phyloP scores from a whole-genome alignment of 495 filamentous ascomycete species.

The Xylaria longipes region DNA sequence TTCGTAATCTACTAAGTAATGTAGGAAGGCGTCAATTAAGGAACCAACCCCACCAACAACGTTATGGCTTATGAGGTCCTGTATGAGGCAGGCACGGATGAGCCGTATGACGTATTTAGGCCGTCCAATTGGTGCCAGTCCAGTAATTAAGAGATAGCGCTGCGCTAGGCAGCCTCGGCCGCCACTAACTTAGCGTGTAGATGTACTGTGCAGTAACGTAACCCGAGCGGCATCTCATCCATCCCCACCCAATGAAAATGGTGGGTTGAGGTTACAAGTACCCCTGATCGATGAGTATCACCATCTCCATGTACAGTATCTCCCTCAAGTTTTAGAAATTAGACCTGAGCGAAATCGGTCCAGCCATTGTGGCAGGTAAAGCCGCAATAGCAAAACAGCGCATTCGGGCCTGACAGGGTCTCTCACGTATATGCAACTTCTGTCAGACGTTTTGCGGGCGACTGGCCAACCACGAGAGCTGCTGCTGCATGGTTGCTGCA shows the following conservation, averaged over 20 bases:
- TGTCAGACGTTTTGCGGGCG: conserved; percentile 9
- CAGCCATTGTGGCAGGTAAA: not conserved
- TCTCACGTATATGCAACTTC: conserved; percentile 3
- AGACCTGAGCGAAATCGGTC: not conserved
- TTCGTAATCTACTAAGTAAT: no score
- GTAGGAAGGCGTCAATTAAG: not conserved
- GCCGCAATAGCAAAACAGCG: not conserved
- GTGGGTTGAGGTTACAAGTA: not conserved
- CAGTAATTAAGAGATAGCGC: not conserved
- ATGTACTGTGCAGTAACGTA: conserved; percentile 7
- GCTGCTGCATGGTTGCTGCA: conserved; percentile 20
- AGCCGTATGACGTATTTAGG: conserved; percentile 15
- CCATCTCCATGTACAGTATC: not conserved
- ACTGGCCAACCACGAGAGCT: conserved; percentile 3
- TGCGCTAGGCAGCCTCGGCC: not conserved
- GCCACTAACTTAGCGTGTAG: no score
- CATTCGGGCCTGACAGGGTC: conserved; percentile 1
- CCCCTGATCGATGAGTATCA: not conserved
- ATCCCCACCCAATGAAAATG: not conserved
- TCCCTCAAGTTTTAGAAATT: not conserved
- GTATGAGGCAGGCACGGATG: not conserved
- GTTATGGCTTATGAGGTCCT: not conserved
- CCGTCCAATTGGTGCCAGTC: not conserved
- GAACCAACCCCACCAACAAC: not conserved
- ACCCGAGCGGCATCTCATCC: not conserved